Base-by-base conservation (phyloP, 805 yeast genomes). In the Schwanniomyces pseudopolymorphus region DNA sequence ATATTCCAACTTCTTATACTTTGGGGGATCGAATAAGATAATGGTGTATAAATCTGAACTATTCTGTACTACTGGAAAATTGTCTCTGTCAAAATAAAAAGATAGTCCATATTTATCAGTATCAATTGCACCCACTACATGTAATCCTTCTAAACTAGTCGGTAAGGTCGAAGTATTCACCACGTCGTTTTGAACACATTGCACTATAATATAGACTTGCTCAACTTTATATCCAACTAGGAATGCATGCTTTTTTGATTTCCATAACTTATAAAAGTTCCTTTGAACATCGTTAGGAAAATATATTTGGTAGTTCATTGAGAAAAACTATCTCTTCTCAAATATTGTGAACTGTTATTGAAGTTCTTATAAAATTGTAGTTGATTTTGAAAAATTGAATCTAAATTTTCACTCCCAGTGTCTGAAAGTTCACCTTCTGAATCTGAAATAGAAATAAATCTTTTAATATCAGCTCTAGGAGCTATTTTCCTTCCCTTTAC, bases 11-110 rank as follows among this genome's bases (percentile, higher is more conserved):
- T 79, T 77, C 24, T 73, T 74, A 16, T 85, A 80, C 38, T 78
- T 76, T 0, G 97, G 97, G 1, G 94, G 85, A 21, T 78, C 77
- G 59, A 81, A 90, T n/a, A 77, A 55, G 1, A 64, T 47, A n/a
- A 63, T 44, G 2, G 56, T 51, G 19, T 22, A 48, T 19, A 39
- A 22, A 31, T 28, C 33, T n/a, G 43, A 37, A 10, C 35, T 39
- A 21, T 25, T 26, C 3, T 19, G 10, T n/a, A 64, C 46, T 1
- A 57, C 36, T 4, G 64, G 58, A 38, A 48, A 51, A 22, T 39
- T 27, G 5, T 31, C 40, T 14, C n/a, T 11, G 16, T 45, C 40
- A 27, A 37, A 51, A 4, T 22, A 20, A 16, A 54, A 42, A 4
- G 44, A 20, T 24, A 55, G 27, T 14, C 40, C 53, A 37, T 48